Evolutionary conservation across 352 stramenopile genomes (phyloP).

Genomic region (Phytophthora idaei): DNA sequence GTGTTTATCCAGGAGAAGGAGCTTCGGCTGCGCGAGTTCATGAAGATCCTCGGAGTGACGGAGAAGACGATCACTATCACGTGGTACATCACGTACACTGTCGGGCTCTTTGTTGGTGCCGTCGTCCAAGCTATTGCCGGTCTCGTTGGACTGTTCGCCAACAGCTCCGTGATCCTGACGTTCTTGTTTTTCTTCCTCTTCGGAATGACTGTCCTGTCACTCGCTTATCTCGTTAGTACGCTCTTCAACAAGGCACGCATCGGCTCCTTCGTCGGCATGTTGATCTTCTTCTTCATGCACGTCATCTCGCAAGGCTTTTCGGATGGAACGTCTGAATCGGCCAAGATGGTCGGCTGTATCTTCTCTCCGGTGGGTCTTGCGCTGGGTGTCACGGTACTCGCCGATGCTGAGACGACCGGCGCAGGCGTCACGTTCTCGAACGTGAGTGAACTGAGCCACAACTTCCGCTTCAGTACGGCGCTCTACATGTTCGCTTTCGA

Average conservation of each 20-base stretch:
- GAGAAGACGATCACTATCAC: constrained; percentile 62
- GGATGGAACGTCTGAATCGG: constrained; percentile 41
- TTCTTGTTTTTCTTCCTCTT: constrained; percentile 83
- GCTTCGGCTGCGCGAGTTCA: constrained; percentile 57
- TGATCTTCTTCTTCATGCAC: constrained; percentile 91
- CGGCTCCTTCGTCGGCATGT: constrained; percentile 68
- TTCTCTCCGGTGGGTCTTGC: constrained; percentile 69
- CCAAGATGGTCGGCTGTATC: constrained; percentile 51
- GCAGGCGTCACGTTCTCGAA: constrained; percentile 49
- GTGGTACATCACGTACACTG: constrained; percentile 85
- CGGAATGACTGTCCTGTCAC: constrained; percentile 63
- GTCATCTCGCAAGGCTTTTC: constrained; percentile 74
- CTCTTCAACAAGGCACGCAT: constrained; percentile 82
- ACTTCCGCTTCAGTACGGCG: constrained; percentile 74
- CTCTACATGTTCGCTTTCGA: constrained; percentile 88
- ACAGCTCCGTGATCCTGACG: constrained; percentile 46
- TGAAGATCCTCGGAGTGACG: constrained; percentile 71
- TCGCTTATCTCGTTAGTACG: constrained; percentile 72
- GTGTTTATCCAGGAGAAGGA: constrained; percentile 87
- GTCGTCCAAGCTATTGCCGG: constrained; percentile 68
- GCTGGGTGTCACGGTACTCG: constrained; percentile 65
- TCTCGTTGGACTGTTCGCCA: constrained; percentile 50
- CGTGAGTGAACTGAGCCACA: constrained; percentile 37
- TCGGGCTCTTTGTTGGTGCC: constrained; percentile 75
- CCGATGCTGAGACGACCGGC: constrained; percentile 50